A percentile compares a stretch with the other conserved stretches of the same genome.
Evolutionary conservation across 768 basidiomycete species (phyloP).

Genomic region (Scleroderma bovista): DNA sequence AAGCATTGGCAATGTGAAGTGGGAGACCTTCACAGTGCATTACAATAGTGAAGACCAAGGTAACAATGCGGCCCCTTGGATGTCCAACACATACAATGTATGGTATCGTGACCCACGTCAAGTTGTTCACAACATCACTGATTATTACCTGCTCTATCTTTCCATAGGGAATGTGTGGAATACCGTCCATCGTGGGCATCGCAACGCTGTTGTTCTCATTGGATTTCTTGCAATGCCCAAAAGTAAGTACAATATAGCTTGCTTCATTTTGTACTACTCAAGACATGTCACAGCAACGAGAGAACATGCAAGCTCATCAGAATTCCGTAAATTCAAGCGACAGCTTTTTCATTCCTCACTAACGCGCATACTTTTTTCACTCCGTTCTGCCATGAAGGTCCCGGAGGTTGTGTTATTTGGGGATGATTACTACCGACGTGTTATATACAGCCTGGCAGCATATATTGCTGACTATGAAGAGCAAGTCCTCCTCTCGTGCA

Average conservation of each 20-base stretch:
- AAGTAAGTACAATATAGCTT: constrained; percentile 10
- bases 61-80: background rate
- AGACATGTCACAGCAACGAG: background rate
- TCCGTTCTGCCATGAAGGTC: constrained; percentile 10
- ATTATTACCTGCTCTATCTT: constrained; percentile 8
- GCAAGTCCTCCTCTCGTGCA: constrained; percentile 11
- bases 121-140: background rate
- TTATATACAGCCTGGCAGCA: constrained; percentile 4
- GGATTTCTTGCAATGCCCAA: constrained; percentile 29
- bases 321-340: constrained; percentile 13
- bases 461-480: constrained; percentile 17
- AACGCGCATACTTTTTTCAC: constrained; percentile 7
- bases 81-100: too few relatives aligned
- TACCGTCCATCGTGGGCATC: constrained; percentile 1
- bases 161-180: constrained; percentile 8
- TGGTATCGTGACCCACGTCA: too few relatives aligned
- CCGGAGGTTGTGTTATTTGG: constrained; percentile 12
- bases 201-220: constrained; percentile 10
- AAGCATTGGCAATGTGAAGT: too few relatives aligned
- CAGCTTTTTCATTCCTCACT: constrained; percentile 18
- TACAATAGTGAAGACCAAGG: too few relatives aligned
- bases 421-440: constrained; percentile 13
- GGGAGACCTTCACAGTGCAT: too few relatives aligned
- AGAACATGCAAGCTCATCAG: constrained; percentile 2
- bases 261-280: background rate